A percentile compares a stretch with the other conserved stretches of the same genome.
Evolutionary conservation across 352 stramenopile species (phyloP).

Genomic region (Globisporangium mamillatum): DNA sequence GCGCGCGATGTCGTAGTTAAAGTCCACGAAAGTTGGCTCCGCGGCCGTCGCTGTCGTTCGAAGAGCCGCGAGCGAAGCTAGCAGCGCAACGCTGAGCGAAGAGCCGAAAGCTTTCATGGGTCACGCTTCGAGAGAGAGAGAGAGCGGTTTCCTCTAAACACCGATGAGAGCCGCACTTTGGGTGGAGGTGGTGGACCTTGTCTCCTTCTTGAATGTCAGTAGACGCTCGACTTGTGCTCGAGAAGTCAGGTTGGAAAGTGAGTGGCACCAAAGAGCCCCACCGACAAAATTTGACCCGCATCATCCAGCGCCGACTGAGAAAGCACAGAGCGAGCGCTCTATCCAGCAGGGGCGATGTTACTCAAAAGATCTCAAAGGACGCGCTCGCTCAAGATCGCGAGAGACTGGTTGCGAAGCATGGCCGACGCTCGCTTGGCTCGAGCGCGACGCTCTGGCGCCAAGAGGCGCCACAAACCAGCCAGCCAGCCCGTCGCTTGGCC

Average conservation of each 20-base stretch:
- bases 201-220: neutral
- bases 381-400: neutral
- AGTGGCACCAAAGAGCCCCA: neutral
- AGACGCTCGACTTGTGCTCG: neutral
- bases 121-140: neutral
- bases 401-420: neutral
- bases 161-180: neutral
- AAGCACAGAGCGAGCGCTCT: neutral
- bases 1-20: constrained; percentile 16
- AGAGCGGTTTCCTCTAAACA: neutral
- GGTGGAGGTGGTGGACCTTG: neutral
- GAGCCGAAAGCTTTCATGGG: constrained; percentile 6
- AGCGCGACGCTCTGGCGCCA: neutral
- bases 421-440: neutral
- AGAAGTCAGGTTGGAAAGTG: neutral
- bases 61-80: neutral
- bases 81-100: neutral
- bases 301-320: neutral
- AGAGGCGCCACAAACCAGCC: neutral
- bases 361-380: neutral
- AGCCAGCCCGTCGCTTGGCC: neutral
- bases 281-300: neutral
- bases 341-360: neutral
- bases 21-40: constrained; percentile 6
- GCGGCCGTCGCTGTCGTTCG: neutral